Percentiles rank a stretch among this genome's conserved stretches.
Conservation (phyloP, 129 eudicot genomes). For the Arctium lappa region DNA sequence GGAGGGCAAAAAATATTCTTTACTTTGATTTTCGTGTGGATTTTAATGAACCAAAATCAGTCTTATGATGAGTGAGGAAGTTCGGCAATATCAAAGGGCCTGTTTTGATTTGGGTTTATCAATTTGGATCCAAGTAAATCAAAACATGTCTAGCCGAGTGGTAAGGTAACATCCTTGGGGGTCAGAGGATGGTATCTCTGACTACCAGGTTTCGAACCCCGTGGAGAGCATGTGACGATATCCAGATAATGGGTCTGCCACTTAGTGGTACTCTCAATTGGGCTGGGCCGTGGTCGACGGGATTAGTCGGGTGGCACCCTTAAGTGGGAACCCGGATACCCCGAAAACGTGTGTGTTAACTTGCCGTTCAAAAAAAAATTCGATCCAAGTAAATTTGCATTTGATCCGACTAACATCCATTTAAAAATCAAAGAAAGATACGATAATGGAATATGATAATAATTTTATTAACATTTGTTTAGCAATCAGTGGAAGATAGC, state of each 20-base stretch:
- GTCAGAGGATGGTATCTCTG: no score
- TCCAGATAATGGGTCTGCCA: no score
- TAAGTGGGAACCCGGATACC: no score
- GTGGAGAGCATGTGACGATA: no score
- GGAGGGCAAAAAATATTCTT: constrained; percentile 9
- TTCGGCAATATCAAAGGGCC: background rate
- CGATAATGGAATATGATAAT: background rate
- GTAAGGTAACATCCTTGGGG: no score
- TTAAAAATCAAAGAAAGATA: background rate
- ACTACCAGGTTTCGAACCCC: no score
- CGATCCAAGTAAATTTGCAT: background rate
- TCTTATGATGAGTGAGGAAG: background rate
- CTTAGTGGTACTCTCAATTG: no score
- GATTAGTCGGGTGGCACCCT: no score
- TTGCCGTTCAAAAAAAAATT: no score
- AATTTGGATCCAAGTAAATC: background rate
- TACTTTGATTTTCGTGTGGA: background rate
- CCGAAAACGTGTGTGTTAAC: no score
- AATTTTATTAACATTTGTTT: background rate
- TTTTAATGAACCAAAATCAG: background rate
- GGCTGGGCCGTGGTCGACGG: no score
- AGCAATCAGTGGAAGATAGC: background rate
- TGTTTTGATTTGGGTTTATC: background rate
- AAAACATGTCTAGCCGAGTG: no score
- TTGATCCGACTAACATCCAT: background rate